A percentile compares a stretch with the other conserved stretches of the same genome.
Evolutionary conservation across 257 asterid species (phyloP).

Genomic region (Solanum lycopersicoides): DNA sequence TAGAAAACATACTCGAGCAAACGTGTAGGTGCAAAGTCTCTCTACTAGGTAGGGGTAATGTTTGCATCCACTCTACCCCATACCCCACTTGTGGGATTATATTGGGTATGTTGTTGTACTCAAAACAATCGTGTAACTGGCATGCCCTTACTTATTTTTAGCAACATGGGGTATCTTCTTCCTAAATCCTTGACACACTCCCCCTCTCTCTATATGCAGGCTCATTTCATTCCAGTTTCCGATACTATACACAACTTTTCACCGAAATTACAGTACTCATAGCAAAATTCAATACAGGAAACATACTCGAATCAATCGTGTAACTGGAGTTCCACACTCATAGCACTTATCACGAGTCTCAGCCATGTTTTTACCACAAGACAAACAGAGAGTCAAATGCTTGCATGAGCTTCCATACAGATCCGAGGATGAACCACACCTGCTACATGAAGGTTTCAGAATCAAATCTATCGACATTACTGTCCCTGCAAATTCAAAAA

Average conservation of each 20-base stretch:
- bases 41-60: background rate
- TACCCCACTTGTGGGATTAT: background rate
- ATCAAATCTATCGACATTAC: conserved; percentile 63
- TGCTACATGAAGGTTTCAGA: conserved; percentile 73
- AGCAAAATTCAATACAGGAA: background rate
- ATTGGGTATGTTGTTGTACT: background rate
- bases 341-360: conserved; percentile 56
- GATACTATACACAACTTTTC: background rate
- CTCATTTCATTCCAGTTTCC: background rate
- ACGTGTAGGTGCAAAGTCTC: background rate
- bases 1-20: background rate
- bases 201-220: background rate
- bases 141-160: background rate
- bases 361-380: conserved; percentile 83
- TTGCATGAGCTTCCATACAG: conserved; percentile 86
- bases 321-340: conserved; percentile 74
- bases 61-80: background rate
- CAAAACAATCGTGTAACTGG: background rate
- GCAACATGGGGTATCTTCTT: background rate
- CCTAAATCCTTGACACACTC: background rate
- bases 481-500: background rate
- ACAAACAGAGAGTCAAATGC: conserved; percentile 77
- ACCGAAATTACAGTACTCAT: background rate
- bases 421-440: conserved; percentile 74
- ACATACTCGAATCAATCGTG: conserved; percentile 68